Conservation (phyloP, 2,329 filamentous ascomycete species). For the Pseudogymnoascus sp. region DNA sequence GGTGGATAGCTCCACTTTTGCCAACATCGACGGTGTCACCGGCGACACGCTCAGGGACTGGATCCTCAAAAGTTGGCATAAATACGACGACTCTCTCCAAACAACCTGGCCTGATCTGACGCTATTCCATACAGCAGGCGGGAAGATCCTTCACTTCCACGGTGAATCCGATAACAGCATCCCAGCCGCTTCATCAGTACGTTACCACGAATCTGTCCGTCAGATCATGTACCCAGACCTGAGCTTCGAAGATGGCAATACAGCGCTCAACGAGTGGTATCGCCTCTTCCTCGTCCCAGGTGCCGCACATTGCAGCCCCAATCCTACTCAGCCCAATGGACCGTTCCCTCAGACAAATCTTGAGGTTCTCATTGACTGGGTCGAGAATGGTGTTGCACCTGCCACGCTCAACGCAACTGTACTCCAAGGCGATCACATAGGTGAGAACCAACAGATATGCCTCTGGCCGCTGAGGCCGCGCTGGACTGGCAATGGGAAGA, state of each 20-base stretch:
- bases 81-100: conserved; percentile 41
- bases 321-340: conserved; percentile 32
- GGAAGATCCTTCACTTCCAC: conserved; percentile 45
- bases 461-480: conserved; percentile 35
- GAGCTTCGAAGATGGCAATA: conserved; percentile 31
- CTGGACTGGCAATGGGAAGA: conserved; percentile 29
- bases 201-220: conserved; percentile 42
- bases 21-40: conserved; percentile 36
- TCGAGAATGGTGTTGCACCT: conserved; percentile 40
- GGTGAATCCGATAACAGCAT: conserved; percentile 42
- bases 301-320: conserved; percentile 40
- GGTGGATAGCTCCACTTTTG: conserved; percentile 26
- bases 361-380: conserved; percentile 41
- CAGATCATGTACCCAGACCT: conserved; percentile 38
- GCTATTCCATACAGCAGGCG: conserved; percentile 35
- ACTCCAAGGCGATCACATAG: conserved; percentile 13
- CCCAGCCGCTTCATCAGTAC: conserved; percentile 40
- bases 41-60: conserved; percentile 44
- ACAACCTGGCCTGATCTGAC: conserved; percentile 41
- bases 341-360: conserved; percentile 38
- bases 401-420: conserved; percentile 33
- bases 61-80: conserved; percentile 41
- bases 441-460: conserved; percentile 33
- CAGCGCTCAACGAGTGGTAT: conserved; percentile 42
- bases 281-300: conserved; percentile 42